phyloP scores from a whole-genome alignment of 257 asterid genomes.

The Schizonepeta tenuifolia region DNA sequence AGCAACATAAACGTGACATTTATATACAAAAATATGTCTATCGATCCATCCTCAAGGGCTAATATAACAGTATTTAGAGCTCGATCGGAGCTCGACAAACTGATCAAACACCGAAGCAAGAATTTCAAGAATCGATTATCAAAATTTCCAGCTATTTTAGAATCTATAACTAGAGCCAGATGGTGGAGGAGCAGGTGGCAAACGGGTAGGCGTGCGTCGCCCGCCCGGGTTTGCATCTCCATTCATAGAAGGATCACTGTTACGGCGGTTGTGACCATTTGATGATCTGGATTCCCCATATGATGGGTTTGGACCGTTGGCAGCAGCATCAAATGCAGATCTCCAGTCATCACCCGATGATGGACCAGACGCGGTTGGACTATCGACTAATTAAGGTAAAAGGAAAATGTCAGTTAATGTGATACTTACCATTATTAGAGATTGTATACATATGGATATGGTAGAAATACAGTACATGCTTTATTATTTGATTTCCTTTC shows the following conservation, averaged over 20 bases:
- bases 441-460: not conserved
- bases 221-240: slow-evolving; percentile 74
- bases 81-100: slow-evolving; percentile 44
- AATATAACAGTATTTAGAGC: slow-evolving; percentile 52
- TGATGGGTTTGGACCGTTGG: slow-evolving; percentile 62
- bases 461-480: not conserved
- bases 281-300: slow-evolving; percentile 68
- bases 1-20: slow-evolving; percentile 41
- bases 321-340: slow-evolving; percentile 92
- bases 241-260: slow-evolving; percentile 78
- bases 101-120: slow-evolving; percentile 52
- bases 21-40: slow-evolving; percentile 64
- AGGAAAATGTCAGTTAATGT: not conserved
- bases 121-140: slow-evolving; percentile 56
- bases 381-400: slow-evolving; percentile 56
- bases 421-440: not conserved
- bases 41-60: slow-evolving; percentile 44
- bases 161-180: slow-evolving; percentile 77
- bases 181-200: slow-evolving; percentile 92
- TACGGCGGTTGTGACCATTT: slow-evolving; percentile 70
- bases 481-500: not conserved
- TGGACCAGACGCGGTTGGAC: slow-evolving; percentile 74
- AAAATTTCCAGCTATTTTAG: slow-evolving; percentile 54
- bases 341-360: slow-evolving; percentile 94
- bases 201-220: slow-evolving; percentile 89